phyloP scores from a whole-genome alignment of 2,329 filamentous ascomycete species.

The Apiospora saccharicola region DNA sequence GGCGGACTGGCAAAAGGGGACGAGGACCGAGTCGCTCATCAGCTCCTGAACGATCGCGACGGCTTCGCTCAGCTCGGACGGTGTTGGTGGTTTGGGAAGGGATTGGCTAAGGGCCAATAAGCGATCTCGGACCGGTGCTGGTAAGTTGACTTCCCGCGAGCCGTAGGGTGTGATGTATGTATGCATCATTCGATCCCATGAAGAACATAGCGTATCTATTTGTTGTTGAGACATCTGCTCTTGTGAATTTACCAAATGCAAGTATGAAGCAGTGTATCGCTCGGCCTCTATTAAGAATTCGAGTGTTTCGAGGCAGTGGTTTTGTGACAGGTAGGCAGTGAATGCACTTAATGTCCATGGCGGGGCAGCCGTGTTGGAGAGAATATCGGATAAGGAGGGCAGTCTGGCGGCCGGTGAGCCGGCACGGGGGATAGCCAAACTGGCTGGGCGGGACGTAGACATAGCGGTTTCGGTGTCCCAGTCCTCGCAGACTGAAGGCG shows the following conservation, averaged over 20 bases:
- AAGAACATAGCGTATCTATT: conserved; percentile 73
- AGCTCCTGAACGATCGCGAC: conserved; percentile 91
- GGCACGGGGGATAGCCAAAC: conserved; percentile 51
- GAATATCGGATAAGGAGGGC: conserved; percentile 85
- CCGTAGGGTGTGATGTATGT: conserved; percentile 89
- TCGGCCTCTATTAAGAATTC: conserved; percentile 97
- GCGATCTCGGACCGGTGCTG: conserved; percentile 82
- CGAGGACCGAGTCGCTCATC: conserved; percentile 95
- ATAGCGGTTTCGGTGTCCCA: conserved; percentile 53
- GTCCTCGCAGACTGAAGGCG: conserved; percentile 54
- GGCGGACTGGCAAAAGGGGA: conserved; percentile 85
- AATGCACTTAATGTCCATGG: conserved; percentile 93
- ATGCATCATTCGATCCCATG: conserved; percentile 89
- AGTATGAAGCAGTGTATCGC: conserved; percentile 73
- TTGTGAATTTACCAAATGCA: conserved; percentile 51
- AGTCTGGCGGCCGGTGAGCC: conserved; percentile 51
- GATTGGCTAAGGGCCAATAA: conserved; percentile 66
- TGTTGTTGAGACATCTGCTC: conserved; percentile 51
- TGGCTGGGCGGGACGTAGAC: conserved; percentile 57
- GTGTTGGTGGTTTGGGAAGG: conserved; percentile 69
- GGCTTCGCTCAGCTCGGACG: conserved; percentile 80
- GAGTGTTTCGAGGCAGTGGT: conserved; percentile 94
- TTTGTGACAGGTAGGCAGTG: conserved; percentile 95
- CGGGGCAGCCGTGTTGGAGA: conserved; percentile 83
- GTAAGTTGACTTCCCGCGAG: conserved; percentile 89